Conservation (phyloP, 1,284 basidiomycete genomes). For the Taiwanofungus camphoratus region DNA sequence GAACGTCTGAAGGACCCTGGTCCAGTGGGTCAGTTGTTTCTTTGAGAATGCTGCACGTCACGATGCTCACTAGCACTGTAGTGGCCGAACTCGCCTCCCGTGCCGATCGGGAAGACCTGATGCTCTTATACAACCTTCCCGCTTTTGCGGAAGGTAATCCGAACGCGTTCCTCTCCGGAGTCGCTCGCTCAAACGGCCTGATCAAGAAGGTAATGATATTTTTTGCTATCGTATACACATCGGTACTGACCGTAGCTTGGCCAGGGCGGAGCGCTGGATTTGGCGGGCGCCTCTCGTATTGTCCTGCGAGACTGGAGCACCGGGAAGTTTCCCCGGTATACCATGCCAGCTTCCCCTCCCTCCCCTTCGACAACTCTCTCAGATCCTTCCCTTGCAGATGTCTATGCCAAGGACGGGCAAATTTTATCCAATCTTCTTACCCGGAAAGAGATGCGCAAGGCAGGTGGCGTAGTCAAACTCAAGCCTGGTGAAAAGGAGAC, state of each 20-base stretch:
- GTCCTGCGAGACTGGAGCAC: conserved; percentile 89
- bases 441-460: conserved; percentile 61
- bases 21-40: conserved; percentile 53
- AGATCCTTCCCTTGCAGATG: conserved; percentile 22
- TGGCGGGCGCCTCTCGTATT: conserved; percentile 75
- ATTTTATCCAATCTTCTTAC: conserved; percentile 46
- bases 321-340: conserved; percentile 78
- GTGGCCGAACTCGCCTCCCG: conserved; percentile 73
- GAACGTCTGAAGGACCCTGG: conserved; percentile 86
- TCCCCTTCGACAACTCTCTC: conserved; percentile 18
- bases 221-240: background rate
- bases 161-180: conserved; percentile 73
- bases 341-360: conserved; percentile 44
- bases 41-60: background rate
- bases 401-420: conserved; percentile 39
- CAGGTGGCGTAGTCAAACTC: conserved; percentile 55
- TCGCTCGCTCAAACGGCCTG: conserved; percentile 77
- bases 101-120: conserved; percentile 77
- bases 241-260: conserved; percentile 2
- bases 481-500: conserved; percentile 43
- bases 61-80: conserved; percentile 24
- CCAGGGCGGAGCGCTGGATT: conserved; percentile 73
- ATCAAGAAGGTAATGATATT: conserved; percentile 66
- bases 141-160: conserved; percentile 72
- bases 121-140: conserved; percentile 86